Percentiles rank a stretch among this genome's conserved stretches.
Conservation (phyloP, 139 green algal genomes). For the Ulvella scutata region DNA sequence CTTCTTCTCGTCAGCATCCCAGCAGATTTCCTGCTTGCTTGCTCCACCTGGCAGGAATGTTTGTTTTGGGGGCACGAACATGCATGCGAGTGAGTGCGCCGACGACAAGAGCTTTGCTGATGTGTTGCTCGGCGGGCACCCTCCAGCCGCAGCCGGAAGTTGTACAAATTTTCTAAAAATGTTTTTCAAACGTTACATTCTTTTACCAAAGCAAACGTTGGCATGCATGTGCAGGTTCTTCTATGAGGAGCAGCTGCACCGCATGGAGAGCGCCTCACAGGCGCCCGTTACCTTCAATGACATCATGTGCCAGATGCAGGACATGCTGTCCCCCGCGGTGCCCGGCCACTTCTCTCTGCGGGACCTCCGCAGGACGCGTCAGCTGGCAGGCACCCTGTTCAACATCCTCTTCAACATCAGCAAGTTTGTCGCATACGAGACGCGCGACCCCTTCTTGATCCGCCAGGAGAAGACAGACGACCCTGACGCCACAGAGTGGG, state of each 20-base stretch:
- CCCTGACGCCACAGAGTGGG: not conserved
- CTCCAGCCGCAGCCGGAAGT: too few species aligned
- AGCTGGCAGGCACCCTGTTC: slow-evolving; percentile 79
- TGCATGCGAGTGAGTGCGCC: too few species aligned
- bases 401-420: slow-evolving; percentile 98
- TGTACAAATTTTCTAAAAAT: too few species aligned
- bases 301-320: slow-evolving; percentile 89
- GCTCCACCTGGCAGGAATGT: too few species aligned
- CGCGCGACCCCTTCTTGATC: slow-evolving; percentile 68
- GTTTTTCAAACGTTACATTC: too few species aligned
- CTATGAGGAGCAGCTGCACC: slow-evolving; percentile 97
- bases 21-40: too few species aligned
- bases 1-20: too few species aligned
- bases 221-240: slow-evolving; percentile 68
- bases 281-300: slow-evolving; percentile 74
- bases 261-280: slow-evolving; percentile 86
- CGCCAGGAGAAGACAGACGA: slow-evolving; percentile 32
- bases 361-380: slow-evolving; percentile 61
- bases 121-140: too few species aligned
- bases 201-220: too few species aligned
- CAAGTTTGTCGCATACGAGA: slow-evolving; percentile 98
- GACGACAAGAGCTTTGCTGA: too few species aligned
- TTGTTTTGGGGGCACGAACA: too few species aligned
- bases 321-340: slow-evolving; percentile 80
- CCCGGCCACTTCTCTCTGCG: slow-evolving; percentile 50